These are phyloP conservation scores for Trichosporon faecale DNA, from an alignment of 1,284 basidiomycete genomes.

Conservation along the genomic window DNA sequence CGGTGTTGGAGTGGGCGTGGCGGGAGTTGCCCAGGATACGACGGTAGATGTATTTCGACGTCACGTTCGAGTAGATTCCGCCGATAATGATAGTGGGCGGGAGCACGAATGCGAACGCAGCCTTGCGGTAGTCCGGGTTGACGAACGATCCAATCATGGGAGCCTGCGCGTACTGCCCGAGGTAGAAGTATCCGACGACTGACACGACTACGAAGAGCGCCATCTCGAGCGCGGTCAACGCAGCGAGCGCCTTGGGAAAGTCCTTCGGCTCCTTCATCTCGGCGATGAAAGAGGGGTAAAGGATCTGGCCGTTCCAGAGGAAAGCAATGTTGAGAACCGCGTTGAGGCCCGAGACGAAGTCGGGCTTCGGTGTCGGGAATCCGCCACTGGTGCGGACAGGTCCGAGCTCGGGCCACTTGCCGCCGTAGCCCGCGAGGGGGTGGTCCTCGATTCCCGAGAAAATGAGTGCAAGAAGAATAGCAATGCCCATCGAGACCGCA, in stretches of 20 bases:
- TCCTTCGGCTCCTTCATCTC: conserved; percentile 56
- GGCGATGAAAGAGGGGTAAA: conserved; percentile 55
- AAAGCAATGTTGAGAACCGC: conserved; percentile 57
- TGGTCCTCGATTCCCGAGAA: conserved; percentile 58
- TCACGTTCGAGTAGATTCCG: conserved; percentile 49
- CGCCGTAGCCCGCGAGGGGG: conserved; percentile 43
- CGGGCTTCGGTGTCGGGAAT: conserved; percentile 52
- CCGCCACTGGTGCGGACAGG: conserved; percentile 37
- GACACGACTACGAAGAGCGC: conserved; percentile 63
- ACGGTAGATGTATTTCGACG: conserved; percentile 47
- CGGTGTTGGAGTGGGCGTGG: conserved; percentile 60
- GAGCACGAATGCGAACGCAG: conserved; percentile 50
- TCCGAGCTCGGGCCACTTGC: conserved; percentile 37
- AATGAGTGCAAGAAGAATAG: conserved; percentile 59
- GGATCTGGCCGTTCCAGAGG: conserved; percentile 62
- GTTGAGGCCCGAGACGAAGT: conserved; percentile 59
- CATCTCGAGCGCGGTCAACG: conserved; percentile 58
- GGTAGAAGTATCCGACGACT: conserved; percentile 59
- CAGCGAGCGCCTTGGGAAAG: conserved; percentile 59
- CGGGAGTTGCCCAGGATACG: conserved; percentile 42
- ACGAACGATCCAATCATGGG: conserved; percentile 48
- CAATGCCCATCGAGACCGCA: conserved; percentile 60
- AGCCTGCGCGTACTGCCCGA: conserved; percentile 47
- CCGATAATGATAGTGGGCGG: conserved; percentile 46
- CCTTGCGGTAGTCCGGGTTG: conserved; percentile 57